phyloP scores from a whole-genome alignment of 495 filamentous ascomycete genomes.

The Halenospora varia region DNA sequence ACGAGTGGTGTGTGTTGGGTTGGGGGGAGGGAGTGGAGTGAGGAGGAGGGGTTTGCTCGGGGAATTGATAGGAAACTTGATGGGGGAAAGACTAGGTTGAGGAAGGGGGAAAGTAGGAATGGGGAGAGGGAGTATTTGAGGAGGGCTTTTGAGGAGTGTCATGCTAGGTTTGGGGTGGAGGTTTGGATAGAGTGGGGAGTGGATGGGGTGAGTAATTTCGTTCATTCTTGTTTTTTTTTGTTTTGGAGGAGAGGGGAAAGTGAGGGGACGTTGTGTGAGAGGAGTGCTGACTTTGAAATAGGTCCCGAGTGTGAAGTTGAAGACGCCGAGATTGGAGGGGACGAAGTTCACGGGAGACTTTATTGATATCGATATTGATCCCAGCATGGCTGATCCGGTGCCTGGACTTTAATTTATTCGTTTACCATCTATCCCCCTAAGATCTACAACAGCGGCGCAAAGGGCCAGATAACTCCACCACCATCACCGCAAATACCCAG shows the following conservation, averaged over 20 bases:
- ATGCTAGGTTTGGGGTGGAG: background rate
- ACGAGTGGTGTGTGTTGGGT: background rate
- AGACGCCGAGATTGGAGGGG: background rate
- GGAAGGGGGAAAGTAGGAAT: background rate
- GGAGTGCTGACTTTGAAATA: background rate
- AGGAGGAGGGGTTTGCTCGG: background rate
- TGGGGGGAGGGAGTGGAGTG: background rate
- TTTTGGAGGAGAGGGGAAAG: background rate
- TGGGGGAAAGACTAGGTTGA: too few relatives aligned
- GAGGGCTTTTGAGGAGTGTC: background rate
- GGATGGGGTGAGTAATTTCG: background rate
- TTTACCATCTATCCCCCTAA: background rate
- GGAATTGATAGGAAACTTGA: too few relatives aligned
- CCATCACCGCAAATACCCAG: too few relatives aligned
- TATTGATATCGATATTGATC: background rate
- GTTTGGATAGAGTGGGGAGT: constrained; percentile 9
- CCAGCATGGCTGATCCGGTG: too few relatives aligned
- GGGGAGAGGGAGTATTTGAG: background rate
- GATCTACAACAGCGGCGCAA: too few relatives aligned
- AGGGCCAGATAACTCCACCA: too few relatives aligned
- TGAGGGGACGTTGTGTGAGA: background rate
- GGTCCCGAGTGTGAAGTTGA: background rate
- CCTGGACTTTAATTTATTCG: constrained; percentile 18
- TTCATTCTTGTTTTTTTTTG: background rate
- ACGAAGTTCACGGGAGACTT: background rate